phyloP scores from a whole-genome alignment of 208 protist species.

The Kentomonas sorsogonicus region DNA sequence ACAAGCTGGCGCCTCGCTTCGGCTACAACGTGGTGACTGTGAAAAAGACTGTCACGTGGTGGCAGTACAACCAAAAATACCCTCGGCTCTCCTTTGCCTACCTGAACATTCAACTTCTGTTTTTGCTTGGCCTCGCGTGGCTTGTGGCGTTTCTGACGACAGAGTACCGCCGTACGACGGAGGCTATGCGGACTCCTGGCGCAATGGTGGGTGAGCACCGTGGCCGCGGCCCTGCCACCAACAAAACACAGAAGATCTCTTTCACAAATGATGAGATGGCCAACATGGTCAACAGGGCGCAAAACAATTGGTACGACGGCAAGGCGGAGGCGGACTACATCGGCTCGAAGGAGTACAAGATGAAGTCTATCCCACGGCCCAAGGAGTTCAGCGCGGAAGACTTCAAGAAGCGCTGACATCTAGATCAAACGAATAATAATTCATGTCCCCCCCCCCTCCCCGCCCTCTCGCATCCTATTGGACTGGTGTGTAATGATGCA shows the following conservation, averaged over 20 bases:
- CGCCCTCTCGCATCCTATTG: too few species aligned
- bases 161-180: constrained; percentile 56
- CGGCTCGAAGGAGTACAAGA: constrained; percentile 82
- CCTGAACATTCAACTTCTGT: constrained; percentile 79
- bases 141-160: constrained; percentile 64
- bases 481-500: too few species aligned
- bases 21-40: constrained; percentile 87
- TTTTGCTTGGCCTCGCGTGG: constrained; percentile 73
- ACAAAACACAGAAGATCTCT: constrained; percentile 58
- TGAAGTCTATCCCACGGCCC: constrained; percentile 79
- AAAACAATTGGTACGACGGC: constrained; percentile 79
- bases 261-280: constrained; percentile 66
- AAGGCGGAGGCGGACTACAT: constrained; percentile 75
- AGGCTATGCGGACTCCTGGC: constrained; percentile 76
- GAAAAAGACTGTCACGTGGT: constrained; percentile 84
- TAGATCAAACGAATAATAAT: not conserved
- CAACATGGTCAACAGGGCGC: constrained; percentile 57
- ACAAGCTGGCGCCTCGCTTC: constrained; percentile 71
- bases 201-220: constrained; percentile 83
- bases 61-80: constrained; percentile 83
- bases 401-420: constrained; percentile 72
- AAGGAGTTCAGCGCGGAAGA: constrained; percentile 81
- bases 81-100: constrained; percentile 76
- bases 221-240: constrained; percentile 50
- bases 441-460: too few species aligned